Evolutionary conservation across 1,284 basidiomycete genomes (phyloP), one percentile per base, ranked within the genome.

Genomic region (Sporisorium sorghi): DNA sequence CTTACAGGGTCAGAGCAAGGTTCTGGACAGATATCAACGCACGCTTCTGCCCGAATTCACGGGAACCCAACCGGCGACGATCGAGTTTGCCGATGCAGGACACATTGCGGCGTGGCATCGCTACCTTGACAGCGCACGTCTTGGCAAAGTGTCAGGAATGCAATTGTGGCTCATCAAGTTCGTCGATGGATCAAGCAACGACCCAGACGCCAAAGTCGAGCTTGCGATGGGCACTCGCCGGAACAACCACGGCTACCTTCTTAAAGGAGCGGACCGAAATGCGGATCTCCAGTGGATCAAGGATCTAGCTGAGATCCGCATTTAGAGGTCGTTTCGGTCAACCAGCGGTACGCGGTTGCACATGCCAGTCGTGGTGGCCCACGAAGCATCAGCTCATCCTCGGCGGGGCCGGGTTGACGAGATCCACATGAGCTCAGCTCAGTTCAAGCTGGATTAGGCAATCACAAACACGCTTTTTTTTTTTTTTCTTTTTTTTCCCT

Each of bases 41-140:
- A 73, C 64, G 11, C 32, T 53, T 17, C 30, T 54, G n/a, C 70
- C 59, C 12, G 70, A 73, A 19, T 73, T 73, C 39, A 43, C 35
- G 5, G 48, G 42, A 1, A 6, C 26, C 2, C 14, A n/a, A 7
- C 26, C 24, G 26, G 7, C 60, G 8, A 73, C 70, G 37, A 24
- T 73, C 6, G 70, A 73, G 35, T 57, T 73, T 17, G 70, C 70
- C 3, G 70, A 73, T 43, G 70, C 70, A 4, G 35, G 11, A 26
- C 70, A 73, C 30, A 55, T 73, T n/a, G 64, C 70, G 8, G 55
- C 61, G 0, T 63, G 64, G 23, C 70, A 73, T 42, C 64, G 60
- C 3, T 42, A 47, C 33, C 40, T 56, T 9, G 58, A 52, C 10
- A 10, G 37, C 14, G 44, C 7, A 46, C 5, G 24, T 7, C 23